Percentiles rank a stretch among this genome's conserved stretches.
These are phyloP conservation scores for Fagopyrum homotropicum DNA, from an alignment of 148 eudicot genomes.

Conservation along the genomic window DNA sequence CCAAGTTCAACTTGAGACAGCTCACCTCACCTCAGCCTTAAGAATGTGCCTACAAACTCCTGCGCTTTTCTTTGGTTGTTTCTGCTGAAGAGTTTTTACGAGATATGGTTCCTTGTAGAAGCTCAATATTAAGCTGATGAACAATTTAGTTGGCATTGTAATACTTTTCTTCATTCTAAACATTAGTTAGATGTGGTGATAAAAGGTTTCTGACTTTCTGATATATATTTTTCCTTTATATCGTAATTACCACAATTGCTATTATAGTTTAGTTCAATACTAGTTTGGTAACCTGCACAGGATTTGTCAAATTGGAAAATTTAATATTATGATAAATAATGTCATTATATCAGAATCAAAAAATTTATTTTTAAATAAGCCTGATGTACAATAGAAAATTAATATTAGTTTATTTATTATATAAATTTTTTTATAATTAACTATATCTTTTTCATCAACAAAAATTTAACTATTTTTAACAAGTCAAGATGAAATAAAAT, in stretches of 20 bases:
- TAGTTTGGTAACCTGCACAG: too few relatives aligned
- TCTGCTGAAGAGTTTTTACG: background rate
- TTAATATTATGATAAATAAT: too few relatives aligned
- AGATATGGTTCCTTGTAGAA: background rate
- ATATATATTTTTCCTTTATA: background rate
- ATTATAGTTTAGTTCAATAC: background rate
- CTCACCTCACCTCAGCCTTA: slow-evolving; percentile 40
- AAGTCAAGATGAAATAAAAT: too few relatives aligned
- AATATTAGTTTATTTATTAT: too few relatives aligned
- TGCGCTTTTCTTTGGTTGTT: background rate
- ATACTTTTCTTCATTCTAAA: background rate
- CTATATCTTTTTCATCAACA: too few relatives aligned
- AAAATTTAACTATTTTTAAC: too few relatives aligned
- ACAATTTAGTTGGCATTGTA: slow-evolving; percentile 1
- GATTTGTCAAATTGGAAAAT: background rate
- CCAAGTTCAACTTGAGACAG: slow-evolving; percentile 84
- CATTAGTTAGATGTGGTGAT: background rate
- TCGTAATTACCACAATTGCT: background rate
- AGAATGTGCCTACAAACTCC: background rate
- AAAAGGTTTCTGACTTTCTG: background rate
- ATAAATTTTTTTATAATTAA: too few relatives aligned
- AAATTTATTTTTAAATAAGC: too few relatives aligned
- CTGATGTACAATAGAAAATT: too few relatives aligned
- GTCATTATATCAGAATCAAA: too few relatives aligned
- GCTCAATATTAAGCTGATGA: background rate